Percentiles rank a stretch among this genome's conserved stretches.
These are phyloP conservation scores for Mycena maculata DNA, from an alignment of 768 basidiomycete species.

Conservation along the genomic window DNA sequence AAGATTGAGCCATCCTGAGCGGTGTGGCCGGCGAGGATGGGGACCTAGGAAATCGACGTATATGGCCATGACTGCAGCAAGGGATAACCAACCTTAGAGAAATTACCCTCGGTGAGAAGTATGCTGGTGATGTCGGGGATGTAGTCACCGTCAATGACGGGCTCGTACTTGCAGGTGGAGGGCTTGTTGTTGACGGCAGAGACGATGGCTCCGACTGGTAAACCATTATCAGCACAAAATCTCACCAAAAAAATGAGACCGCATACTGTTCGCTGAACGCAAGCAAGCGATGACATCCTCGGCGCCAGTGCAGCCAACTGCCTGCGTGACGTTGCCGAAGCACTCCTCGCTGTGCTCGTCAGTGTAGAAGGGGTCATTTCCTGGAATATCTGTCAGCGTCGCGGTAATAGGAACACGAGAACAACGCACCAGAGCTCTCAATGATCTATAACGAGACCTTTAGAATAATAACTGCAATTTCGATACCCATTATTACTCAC, in stretches of 20 bases:
- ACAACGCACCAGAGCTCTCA: conserved; percentile 31
- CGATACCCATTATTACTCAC: background rate
- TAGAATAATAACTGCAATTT: background rate
- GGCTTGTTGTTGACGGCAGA: conserved; percentile 44
- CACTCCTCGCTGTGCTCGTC: conserved; percentile 28
- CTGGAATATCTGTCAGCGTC: conserved; percentile 7
- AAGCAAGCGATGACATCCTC: conserved; percentile 29
- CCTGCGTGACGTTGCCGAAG: conserved; percentile 30
- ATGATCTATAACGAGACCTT: conserved; percentile 8
- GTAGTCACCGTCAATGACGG: conserved; percentile 38
- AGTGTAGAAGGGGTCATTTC: conserved; percentile 35
- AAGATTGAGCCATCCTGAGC: conserved; percentile 38
- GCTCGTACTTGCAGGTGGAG: conserved; percentile 37
- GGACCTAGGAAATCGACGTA: conserved; percentile 23
- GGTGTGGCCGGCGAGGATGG: conserved; percentile 35
- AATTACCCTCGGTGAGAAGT: conserved; percentile 40
- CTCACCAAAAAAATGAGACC: no score
- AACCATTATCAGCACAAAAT: background rate
- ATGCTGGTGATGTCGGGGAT: conserved; percentile 41
- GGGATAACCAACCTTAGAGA: conserved; percentile 32
- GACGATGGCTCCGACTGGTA: conserved; percentile 37
- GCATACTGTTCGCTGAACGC: conserved; percentile 30
- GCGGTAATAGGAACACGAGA: background rate
- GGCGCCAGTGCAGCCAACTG: conserved; percentile 30
- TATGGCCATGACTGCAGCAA: background rate